Percentiles rank a stretch among this genome's conserved stretches.
Conservation (phyloP, 768 basidiomycete species). For the Tricholoma bakamatsutake region DNA sequence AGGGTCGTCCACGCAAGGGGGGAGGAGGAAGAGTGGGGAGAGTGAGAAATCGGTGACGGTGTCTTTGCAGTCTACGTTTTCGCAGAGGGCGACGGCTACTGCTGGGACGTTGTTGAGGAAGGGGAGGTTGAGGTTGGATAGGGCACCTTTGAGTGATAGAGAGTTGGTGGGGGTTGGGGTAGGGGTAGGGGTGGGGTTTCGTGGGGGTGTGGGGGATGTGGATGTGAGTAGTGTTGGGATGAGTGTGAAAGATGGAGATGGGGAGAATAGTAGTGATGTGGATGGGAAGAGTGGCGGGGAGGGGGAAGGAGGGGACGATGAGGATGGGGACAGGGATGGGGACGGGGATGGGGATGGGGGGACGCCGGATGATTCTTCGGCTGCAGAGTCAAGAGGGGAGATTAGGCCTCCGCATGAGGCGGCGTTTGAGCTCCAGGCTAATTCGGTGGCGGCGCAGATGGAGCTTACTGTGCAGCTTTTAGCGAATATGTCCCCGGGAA, state of each 20-base stretch:
- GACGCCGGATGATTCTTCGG: constrained; percentile 23
- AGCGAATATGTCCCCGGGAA: constrained; percentile 31
- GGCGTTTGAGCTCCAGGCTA: constrained; percentile 62
- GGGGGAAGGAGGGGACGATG: constrained; percentile 14
- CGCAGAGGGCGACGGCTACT: constrained; percentile 10
- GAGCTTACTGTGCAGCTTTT: constrained; percentile 71
- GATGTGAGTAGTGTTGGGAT: background rate
- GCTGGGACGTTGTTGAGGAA: constrained; percentile 5
- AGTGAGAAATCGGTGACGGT: constrained; percentile 38
- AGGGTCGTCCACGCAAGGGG: too few species aligned
- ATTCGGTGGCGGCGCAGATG: constrained; percentile 66
- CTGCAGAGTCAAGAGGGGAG: constrained; percentile 32
- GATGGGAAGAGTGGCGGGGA: background rate
- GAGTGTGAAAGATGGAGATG: constrained; percentile 4
- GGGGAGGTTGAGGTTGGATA: background rate
- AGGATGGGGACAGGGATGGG: constrained; percentile 13
- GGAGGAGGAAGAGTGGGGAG: constrained; percentile 37
- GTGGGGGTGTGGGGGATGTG: background rate
- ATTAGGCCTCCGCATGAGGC: constrained; percentile 48
- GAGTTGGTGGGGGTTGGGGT: constrained; percentile 3
- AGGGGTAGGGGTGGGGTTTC: background rate
- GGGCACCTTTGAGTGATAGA: background rate
- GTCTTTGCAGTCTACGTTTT: constrained; percentile 18
- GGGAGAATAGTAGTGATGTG: too few species aligned
- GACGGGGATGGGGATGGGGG: constrained; percentile 16